Evolutionary conservation across 176 grass and related monocot species (phyloP).

Genomic region (Phyllostachys edulis): DNA sequence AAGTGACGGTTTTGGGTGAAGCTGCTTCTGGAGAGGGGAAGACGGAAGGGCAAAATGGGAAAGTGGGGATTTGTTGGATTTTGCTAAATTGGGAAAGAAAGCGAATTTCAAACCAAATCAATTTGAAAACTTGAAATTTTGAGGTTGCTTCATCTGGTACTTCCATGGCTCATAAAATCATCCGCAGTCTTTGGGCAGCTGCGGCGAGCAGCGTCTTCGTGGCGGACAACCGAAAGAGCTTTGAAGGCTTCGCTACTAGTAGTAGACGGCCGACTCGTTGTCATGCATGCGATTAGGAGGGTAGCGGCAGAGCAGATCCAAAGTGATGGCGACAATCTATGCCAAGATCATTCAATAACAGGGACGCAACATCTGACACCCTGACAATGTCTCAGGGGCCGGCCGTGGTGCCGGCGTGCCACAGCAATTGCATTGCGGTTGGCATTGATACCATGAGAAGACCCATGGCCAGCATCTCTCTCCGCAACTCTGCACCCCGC

Average conservation of each 20-base stretch:
- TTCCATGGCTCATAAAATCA: too few species aligned
- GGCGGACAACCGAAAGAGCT: too few species aligned
- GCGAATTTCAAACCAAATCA: too few species aligned
- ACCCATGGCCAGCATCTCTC: background rate
- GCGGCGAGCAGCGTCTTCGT: too few species aligned
- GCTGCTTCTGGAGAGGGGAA: too few species aligned
- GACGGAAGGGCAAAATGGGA: too few species aligned
- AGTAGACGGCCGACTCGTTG: background rate
- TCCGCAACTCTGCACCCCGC: background rate
- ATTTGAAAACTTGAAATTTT: too few species aligned
- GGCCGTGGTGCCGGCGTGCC: background rate
- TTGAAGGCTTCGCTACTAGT: conserved; percentile 15
- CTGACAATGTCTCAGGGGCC: conserved; percentile 26
- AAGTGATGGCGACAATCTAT: background rate
- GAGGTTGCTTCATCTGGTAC: too few species aligned
- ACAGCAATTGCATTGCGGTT: conserved; percentile 6
- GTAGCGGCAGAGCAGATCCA: background rate
- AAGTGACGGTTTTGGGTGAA: too few species aligned
- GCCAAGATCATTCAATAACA: conserved; percentile 18
- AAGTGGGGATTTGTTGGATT: too few species aligned
- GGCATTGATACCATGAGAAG: conserved; percentile 4
- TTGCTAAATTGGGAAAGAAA: too few species aligned
- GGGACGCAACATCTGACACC: conserved; percentile 11
- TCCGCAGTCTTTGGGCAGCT: too few species aligned
- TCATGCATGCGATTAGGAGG: background rate